Base-by-base conservation (phyloP, 139 green algal genomes). In the Haematococcus sp. region DNA sequence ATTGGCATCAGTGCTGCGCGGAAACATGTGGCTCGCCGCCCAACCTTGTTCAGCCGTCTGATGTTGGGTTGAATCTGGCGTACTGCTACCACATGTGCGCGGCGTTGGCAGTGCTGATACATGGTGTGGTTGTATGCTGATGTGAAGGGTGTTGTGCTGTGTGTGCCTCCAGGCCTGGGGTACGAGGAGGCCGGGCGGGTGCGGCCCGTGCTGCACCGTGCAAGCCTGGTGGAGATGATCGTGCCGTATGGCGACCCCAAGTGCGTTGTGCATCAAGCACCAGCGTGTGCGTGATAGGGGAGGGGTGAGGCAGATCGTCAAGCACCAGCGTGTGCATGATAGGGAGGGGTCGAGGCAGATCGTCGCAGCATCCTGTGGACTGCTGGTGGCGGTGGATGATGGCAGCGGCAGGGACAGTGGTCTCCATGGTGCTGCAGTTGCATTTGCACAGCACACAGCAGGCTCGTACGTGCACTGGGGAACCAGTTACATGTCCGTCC, bases 221-320 rank as follows among this genome's bases (percentile, higher is more conserved):
- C 86, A 4, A 91, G 80, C 33, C 86, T 97, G 34, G 88, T 86
- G 30, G 93, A 98, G 86, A 97, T 98, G 89, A 91, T 91, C 3
- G 93, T 98, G 63, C 93, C 93, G 0, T 97, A 96, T 71, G 88
- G 76, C 1, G 87, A 94, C 27, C 84, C 90, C n/a, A 80, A 74
- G 77, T 51, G 71, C 55, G 28, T 63, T 60, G 3, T 61, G 19
- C 2, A 55, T 61, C n/a, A 63, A 9, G 11, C 16, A 19, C 43
- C n/a, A 58, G 25, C 43, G 33, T 56, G n/a, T 71, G 64, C 35
- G 23, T 71, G 61, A 63, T 19, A 25, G n/a, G 46, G 16, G 16
- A 16, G 15, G 16, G 46, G 46, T 55, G 46, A 23, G 46, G 13
- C 46, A 55, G 16, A 55, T 55, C 46, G 46, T 55, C 13, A n/a